A percentile compares a stretch with the other conserved stretches of the same genome.
These are phyloP conservation scores for Aspergillus olivimuriae DNA, from an alignment of 495 filamentous ascomycete species.

Conservation along the genomic window DNA sequence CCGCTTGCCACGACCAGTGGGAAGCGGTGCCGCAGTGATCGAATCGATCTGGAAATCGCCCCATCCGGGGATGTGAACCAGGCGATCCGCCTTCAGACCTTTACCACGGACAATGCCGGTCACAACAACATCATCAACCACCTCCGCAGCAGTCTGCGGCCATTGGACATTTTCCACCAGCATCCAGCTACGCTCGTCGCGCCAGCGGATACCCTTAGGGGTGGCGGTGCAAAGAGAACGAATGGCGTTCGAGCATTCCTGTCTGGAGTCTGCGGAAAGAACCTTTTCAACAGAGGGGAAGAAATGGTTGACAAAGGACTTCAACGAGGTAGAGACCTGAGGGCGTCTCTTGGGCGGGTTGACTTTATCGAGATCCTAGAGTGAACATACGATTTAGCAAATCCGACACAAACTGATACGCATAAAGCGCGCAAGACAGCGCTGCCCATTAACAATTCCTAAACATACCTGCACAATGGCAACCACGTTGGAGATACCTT, in stretches of 20 bases:
- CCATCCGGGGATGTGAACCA: slow-evolving; percentile 90
- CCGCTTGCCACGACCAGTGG: slow-evolving; percentile 45
- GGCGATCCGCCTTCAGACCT: slow-evolving; percentile 78
- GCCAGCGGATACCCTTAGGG: slow-evolving; percentile 88
- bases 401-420: no score
- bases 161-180: slow-evolving; percentile 76
- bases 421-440: neutral
- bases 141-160: slow-evolving; percentile 43
- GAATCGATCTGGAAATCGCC: slow-evolving; percentile 92
- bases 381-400: no score
- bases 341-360: slow-evolving; percentile 70
- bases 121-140: slow-evolving; percentile 55
- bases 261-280: slow-evolving; percentile 73
- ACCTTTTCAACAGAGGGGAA: slow-evolving; percentile 86
- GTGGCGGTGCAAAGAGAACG: slow-evolving; percentile 82
- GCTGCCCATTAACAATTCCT: neutral
- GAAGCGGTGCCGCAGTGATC: slow-evolving; percentile 64
- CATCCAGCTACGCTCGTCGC: slow-evolving; percentile 93
- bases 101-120: slow-evolving; percentile 84
- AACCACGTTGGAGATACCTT: slow-evolving; percentile 84
- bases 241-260: slow-evolving; percentile 84
- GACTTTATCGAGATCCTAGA: slow-evolving; percentile 57
- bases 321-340: slow-evolving; percentile 71
- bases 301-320: slow-evolving; percentile 88
- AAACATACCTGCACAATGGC: slow-evolving; percentile 60